These are phyloP conservation scores for Fomitopsis betulina DNA, from an alignment of 1,284 basidiomycete genomes.

Conservation along the genomic window DNA sequence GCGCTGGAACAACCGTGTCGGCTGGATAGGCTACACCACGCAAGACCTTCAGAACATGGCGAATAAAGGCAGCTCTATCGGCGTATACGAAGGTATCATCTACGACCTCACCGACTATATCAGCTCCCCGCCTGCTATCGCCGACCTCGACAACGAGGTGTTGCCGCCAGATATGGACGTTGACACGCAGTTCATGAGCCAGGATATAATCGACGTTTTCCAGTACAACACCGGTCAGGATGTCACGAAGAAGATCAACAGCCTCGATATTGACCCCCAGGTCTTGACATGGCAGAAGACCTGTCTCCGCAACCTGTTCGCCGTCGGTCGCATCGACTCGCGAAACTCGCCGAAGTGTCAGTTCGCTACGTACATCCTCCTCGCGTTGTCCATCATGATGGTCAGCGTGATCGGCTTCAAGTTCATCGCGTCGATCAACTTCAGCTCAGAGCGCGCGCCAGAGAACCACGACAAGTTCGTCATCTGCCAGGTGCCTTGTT, in stretches of 20 bases:
- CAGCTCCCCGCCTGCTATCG: slow-evolving; percentile 44
- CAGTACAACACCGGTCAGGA: slow-evolving; percentile 79
- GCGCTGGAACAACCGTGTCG: slow-evolving; percentile 84
- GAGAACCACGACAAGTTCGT: slow-evolving; percentile 99
- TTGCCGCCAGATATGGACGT: slow-evolving; percentile 31
- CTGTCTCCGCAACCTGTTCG: slow-evolving; percentile 91
- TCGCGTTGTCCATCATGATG: slow-evolving; percentile 90
- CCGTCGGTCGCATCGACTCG: slow-evolving; percentile 89
- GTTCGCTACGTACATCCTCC: slow-evolving; percentile 90
- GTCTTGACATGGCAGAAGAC: slow-evolving; percentile 77
- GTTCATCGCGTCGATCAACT: slow-evolving; percentile 93
- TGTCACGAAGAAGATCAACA: slow-evolving; percentile 76
- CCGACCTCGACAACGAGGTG: slow-evolving; percentile 51
- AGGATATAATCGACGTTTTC: slow-evolving; percentile 77
- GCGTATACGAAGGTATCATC: slow-evolving; percentile 78
- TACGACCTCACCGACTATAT: slow-evolving; percentile 90
- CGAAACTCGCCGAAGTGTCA: slow-evolving; percentile 89
- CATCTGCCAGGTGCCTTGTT: slow-evolving; percentile 97
- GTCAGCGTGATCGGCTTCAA: slow-evolving; percentile 97
- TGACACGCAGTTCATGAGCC: slow-evolving; percentile 78
- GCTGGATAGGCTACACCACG: slow-evolving; percentile 87
- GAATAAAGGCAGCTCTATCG: slow-evolving; percentile 62
- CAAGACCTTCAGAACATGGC: slow-evolving; percentile 76
- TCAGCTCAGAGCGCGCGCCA: slow-evolving; percentile 77
- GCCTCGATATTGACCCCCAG: slow-evolving; percentile 60